Base-by-base conservation (phyloP, 495 filamentous ascomycete species). In the Clohesyomyces aquaticus region DNA sequence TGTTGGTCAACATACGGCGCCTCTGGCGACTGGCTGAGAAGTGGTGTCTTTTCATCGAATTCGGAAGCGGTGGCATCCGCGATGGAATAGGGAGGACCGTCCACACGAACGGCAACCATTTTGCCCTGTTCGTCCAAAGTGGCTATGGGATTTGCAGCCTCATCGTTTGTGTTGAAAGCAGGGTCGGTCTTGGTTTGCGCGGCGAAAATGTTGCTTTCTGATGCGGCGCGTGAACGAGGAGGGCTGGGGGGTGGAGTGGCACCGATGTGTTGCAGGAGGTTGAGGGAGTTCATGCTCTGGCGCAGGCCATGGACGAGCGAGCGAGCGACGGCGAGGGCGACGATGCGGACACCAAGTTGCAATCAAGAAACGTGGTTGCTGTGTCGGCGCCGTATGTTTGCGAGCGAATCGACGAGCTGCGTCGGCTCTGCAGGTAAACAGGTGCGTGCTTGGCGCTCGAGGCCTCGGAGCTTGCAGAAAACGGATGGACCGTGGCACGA, bases 251-350 rank as follows among this genome's bases (percentile, higher is more conserved):
- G 77, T 59, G 76, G 80, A 61, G 83, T 81, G 74, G 81, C 81
- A 69, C 87, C 87, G 65, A 89, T 86, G 74, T 90, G 84, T 67
- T 91, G 95, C 75, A 98, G 82, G 75, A 96, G 89, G 77, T 96
- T 96, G 80, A 98, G 79, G 72, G 93, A 96, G 88, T 98, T 97
- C 93, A 98, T 98, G 79, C 87, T 92, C 79, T 73, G 71, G 72
- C 10, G 70, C 69, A 73, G 75, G 81, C 79, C 83, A 87, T 85
- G 55, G 54, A 67, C 55, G 61, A 29, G 19, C n/a, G 46, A 3
- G 3, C 18, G 41, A 11, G 21, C 12, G n/a, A 21, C 23, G 19
- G 16, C 21, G 48, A 21, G 16, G 35, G 51, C n/a, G 48, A 22
- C 14, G 22, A 55, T 16, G 49, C 9, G 22, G 10, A 25, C 27